Conservation (phyloP, 441 rosid species). For the Pelargonium myrrhifolium region DNA sequence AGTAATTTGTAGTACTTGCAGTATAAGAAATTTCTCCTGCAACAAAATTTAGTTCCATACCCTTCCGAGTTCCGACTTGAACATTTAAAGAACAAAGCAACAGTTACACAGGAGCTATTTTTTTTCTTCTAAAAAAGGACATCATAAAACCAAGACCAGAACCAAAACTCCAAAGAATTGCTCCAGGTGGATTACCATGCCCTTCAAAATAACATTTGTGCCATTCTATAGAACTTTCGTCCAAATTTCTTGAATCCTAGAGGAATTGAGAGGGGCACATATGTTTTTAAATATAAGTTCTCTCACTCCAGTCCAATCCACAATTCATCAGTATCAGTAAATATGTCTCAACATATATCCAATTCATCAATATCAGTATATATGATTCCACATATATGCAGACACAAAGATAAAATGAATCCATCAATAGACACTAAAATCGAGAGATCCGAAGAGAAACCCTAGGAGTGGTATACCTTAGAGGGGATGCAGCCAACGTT, state of each 20-base stretch:
- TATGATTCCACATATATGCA: too few relatives aligned
- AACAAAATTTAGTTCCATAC: background rate
- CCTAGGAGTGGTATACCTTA: slow-evolving; percentile 41
- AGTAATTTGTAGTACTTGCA: background rate
- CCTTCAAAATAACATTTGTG: background rate
- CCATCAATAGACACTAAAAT: background rate
- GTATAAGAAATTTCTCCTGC: background rate
- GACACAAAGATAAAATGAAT: too few relatives aligned
- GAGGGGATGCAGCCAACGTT: slow-evolving; percentile 98
- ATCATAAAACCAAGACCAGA: background rate
- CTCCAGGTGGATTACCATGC: background rate
- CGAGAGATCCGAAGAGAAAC: background rate
- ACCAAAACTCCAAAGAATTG: background rate
- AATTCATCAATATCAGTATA: too few relatives aligned
- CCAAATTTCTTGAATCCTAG: background rate
- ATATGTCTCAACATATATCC: too few relatives aligned
- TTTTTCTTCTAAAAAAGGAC: background rate
- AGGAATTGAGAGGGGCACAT: too few relatives aligned
- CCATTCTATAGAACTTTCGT: background rate
- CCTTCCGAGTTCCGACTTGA: background rate
- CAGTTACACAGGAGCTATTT: background rate
- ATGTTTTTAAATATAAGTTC: too few relatives aligned
- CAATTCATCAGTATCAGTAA: too few relatives aligned
- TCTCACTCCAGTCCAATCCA: too few relatives aligned
- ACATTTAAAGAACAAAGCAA: background rate